A percentile compares a stretch with the other conserved stretches of the same genome.
These are phyloP conservation scores for Dactylellina drechsleri DNA, from an alignment of 2,329 filamentous ascomycete genomes.

Conservation along the genomic window DNA sequence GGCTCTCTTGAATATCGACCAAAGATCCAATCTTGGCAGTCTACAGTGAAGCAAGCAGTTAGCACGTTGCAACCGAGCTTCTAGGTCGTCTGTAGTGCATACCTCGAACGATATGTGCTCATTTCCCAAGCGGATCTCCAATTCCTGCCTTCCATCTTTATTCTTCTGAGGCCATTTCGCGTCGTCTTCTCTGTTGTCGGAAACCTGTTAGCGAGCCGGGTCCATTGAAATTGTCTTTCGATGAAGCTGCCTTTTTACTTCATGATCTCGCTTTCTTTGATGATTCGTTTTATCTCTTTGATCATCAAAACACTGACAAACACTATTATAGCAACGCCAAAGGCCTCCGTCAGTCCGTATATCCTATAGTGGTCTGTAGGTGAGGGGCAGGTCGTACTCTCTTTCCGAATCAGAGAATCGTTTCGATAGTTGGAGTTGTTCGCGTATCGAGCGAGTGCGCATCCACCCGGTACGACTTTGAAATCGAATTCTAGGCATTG, in stretches of 20 bases:
- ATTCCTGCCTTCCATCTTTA: slow-evolving; percentile 95
- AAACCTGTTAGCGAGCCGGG: too few species aligned
- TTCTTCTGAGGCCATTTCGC: slow-evolving; percentile 99
- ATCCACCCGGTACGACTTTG: slow-evolving; percentile 89
- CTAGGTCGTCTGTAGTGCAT: slow-evolving; percentile 58
- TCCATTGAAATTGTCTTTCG: too few species aligned
- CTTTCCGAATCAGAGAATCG: slow-evolving; percentile 98
- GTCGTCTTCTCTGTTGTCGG: slow-evolving; percentile 82
- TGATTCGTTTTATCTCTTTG: slow-evolving; percentile 94
- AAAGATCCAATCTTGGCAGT: slow-evolving; percentile 98
- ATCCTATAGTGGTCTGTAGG: background rate
- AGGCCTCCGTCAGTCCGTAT: slow-evolving; percentile 6
- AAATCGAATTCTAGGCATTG: slow-evolving; percentile 85
- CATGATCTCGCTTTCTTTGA: slow-evolving; percentile 96
- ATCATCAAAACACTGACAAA: slow-evolving; percentile 91
- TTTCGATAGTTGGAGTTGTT: slow-evolving; percentile 99
- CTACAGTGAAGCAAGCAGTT: slow-evolving; percentile 64
- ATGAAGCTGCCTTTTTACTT: slow-evolving; percentile 71
- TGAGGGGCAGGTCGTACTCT: slow-evolving; percentile 74
- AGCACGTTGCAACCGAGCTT: slow-evolving; percentile 50
- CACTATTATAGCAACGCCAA: slow-evolving; percentile 69
- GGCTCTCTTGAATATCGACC: slow-evolving; percentile 94
- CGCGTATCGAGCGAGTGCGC: slow-evolving; percentile 92
- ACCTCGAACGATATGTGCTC: slow-evolving; percentile 99
- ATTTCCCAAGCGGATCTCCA: slow-evolving; percentile 91